Conservation (phyloP, 2,329 filamentous ascomycete species). For the Trichoderma brevicompactum region DNA sequence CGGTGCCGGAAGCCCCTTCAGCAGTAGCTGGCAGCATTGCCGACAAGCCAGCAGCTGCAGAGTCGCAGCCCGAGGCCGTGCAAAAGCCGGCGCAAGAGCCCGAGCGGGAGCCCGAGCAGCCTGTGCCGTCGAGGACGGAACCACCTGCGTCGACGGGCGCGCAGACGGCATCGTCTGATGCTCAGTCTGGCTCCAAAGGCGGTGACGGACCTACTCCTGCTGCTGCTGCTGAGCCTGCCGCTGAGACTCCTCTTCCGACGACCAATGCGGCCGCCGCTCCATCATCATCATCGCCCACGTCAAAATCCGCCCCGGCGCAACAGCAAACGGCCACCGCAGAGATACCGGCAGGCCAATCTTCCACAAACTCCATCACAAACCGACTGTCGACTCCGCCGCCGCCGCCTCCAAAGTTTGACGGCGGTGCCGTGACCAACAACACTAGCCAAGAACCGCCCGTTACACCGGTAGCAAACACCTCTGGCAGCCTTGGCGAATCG, state of each 20-base stretch:
- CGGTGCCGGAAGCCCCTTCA: slow-evolving; percentile 19
- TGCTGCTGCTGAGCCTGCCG: neutral
- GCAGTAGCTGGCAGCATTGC: slow-evolving; percentile 9
- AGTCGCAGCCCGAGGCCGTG: slow-evolving; percentile 11
- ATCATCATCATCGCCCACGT: slow-evolving; percentile 3
- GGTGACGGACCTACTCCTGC: neutral
- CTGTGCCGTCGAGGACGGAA: neutral
- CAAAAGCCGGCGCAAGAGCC: slow-evolving; percentile 22
- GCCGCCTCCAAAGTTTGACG: slow-evolving; percentile 20
- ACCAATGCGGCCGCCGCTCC: neutral
- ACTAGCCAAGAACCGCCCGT: slow-evolving; percentile 14
- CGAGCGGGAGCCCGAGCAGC: neutral
- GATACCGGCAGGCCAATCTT: neutral
- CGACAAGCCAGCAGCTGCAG: slow-evolving; percentile 3
- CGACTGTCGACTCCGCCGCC: slow-evolving; percentile 29
- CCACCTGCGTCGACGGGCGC: neutral
- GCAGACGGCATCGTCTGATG: neutral
- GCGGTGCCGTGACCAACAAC: slow-evolving; percentile 8
- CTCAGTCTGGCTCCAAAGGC: neutral
- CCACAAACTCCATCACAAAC: neutral
- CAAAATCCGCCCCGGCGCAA: slow-evolving; percentile 10
- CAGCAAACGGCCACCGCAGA: neutral
- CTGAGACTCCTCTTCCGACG: neutral
- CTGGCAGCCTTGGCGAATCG: neutral
- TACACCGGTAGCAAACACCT: slow-evolving; percentile 11